Conservation (phyloP, 2,329 filamentous ascomycete genomes). For the Fusarium tjaetaba region DNA sequence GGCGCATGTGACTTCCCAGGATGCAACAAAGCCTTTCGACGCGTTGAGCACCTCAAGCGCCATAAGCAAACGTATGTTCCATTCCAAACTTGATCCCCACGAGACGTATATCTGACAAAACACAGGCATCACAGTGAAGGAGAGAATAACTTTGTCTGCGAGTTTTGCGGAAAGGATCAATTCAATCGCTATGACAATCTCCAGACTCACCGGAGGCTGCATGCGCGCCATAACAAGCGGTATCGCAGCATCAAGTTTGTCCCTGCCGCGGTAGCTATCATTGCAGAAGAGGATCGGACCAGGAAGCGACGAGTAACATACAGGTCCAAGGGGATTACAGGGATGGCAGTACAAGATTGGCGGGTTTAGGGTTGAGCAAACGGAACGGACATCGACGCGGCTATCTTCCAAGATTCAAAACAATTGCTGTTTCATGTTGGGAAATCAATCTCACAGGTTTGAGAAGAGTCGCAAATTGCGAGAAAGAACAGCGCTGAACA, state of each 20-base stretch:
- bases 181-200: slow-evolving; percentile 54
- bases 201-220: slow-evolving; percentile 53
- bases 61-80: slow-evolving; percentile 58
- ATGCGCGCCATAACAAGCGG: slow-evolving; percentile 50
- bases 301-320: slow-evolving; percentile 49
- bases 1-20: slow-evolving; percentile 57
- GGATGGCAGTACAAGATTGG: not conserved
- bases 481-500: not conserved
- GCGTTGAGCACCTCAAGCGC: slow-evolving; percentile 65
- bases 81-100: too few species aligned
- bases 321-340: slow-evolving; percentile 38
- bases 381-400: too few species aligned
- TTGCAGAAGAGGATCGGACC: slow-evolving; percentile 51
- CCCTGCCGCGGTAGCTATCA: slow-evolving; percentile 49
- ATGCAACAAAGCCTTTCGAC: slow-evolving; percentile 60
- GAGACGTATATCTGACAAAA: not conserved
- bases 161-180: slow-evolving; percentile 54
- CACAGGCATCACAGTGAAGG: slow-evolving; percentile 50
- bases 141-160: slow-evolving; percentile 51
- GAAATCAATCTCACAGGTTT: not conserved
- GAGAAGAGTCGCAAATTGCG: not conserved
- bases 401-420: rapidly evolving
- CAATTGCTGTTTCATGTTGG: not conserved
- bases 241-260: slow-evolving; percentile 53
- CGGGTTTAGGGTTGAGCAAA: not conserved